A percentile compares a stretch with the other conserved stretches of the same genome.
phyloP scores from a whole-genome alignment of 257 asterid genomes.

The Sherardia arvensis region DNA sequence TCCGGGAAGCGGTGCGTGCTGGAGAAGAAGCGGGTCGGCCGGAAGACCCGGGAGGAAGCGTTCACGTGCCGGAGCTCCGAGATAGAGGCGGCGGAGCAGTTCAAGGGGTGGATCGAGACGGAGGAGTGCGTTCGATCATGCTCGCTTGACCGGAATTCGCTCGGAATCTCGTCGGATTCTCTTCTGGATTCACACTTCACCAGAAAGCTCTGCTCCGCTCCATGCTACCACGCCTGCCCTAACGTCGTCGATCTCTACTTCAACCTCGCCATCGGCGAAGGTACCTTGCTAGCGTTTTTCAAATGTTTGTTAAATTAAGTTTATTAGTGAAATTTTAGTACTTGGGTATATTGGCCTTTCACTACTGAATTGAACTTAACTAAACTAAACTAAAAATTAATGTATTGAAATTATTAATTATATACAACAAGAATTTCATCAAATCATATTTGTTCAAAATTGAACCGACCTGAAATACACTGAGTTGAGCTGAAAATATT shows the following conservation, averaged over 20 bases:
- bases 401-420: too few relatives aligned
- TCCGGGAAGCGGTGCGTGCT: conserved; percentile 59
- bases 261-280: conserved; percentile 85
- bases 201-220: conserved; percentile 49
- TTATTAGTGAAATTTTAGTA: too few relatives aligned
- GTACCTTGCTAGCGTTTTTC: conserved; percentile 18
- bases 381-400: too few relatives aligned
- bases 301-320: too few relatives aligned
- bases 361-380: too few relatives aligned
- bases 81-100: conserved; percentile 48
- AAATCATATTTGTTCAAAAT: too few relatives aligned
- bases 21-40: conserved; percentile 44
- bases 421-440: too few relatives aligned
- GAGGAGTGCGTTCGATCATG: conserved; percentile 53
- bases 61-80: conserved; percentile 50
- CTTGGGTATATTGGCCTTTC: too few relatives aligned
- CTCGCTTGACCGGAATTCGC: conserved; percentile 45
- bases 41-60: conserved; percentile 36
- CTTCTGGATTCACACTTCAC: conserved; percentile 48
- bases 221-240: conserved; percentile 52
- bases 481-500: too few relatives aligned
- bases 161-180: conserved; percentile 83
- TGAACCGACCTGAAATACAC: too few relatives aligned
- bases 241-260: conserved; percentile 68
- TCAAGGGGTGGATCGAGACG: conserved; percentile 48